Conservation (phyloP, 176 grass and related monocot species). For the Aegilops bicornis region DNA sequence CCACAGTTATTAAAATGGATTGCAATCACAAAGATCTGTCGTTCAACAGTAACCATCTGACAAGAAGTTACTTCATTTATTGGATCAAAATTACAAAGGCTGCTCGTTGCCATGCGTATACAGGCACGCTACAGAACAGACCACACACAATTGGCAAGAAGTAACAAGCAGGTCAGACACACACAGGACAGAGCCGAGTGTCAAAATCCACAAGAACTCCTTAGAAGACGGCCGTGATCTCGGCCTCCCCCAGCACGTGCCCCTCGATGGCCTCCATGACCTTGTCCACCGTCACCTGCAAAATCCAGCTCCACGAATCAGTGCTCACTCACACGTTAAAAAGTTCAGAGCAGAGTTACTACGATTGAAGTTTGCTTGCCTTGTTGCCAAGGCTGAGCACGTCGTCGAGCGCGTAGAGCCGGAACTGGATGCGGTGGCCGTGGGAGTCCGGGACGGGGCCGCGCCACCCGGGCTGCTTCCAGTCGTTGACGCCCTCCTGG, state of each 20-base stretch:
- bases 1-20: not conserved
- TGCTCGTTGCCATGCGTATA: not conserved
- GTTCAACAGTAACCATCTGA: not conserved
- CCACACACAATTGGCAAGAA: not conserved
- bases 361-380: constrained; percentile 1
- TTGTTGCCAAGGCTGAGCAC: constrained; percentile 67
- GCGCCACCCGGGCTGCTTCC: constrained; percentile 76
- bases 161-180: not conserved
- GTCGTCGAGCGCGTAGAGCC: constrained; percentile 82
- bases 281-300: constrained; percentile 75
- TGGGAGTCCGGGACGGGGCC: constrained; percentile 52
- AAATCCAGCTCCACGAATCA: not conserved
- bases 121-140: not conserved
- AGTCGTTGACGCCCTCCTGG: constrained; percentile 90
- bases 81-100: constrained; percentile 15
- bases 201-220: not conserved
- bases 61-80: constrained; percentile 25
- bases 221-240: constrained; percentile 61
- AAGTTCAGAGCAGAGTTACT: not conserved
- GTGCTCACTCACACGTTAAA: not conserved
- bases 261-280: constrained; percentile 66
- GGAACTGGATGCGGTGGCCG: constrained; percentile 72
- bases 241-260: constrained; percentile 68
- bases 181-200: not conserved
- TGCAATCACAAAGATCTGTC: not conserved